Evolutionary conservation across 2,329 filamentous ascomycete genomes (phyloP).

Genomic region (Scedosporium aurantiacum): DNA sequence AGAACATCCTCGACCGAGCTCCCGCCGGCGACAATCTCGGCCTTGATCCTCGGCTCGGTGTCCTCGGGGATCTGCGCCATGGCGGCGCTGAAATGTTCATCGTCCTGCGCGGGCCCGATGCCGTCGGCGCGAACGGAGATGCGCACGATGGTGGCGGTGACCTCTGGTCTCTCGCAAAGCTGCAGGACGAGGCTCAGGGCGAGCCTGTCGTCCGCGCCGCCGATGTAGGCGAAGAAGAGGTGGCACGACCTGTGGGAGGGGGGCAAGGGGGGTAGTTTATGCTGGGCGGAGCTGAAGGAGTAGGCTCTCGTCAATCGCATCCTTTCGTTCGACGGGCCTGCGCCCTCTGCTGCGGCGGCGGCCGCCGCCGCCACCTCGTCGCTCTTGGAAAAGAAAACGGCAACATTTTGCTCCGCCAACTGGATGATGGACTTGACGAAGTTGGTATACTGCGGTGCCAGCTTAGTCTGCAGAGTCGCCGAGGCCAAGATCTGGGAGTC

Average conservation of each 20-base stretch:
- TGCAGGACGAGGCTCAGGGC: slow-evolving; percentile 76
- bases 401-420: slow-evolving; percentile 54
- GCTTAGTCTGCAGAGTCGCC: slow-evolving; percentile 23
- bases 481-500: slow-evolving; percentile 42
- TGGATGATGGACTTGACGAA: slow-evolving; percentile 64
- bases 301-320: slow-evolving; percentile 34
- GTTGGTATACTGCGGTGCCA: slow-evolving; percentile 46
- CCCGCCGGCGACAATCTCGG: background rate
- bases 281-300: slow-evolving; percentile 45
- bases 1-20: slow-evolving; percentile 5
- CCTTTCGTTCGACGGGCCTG: slow-evolving; percentile 16
- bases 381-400: slow-evolving; percentile 66
- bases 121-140: slow-evolving; percentile 15
- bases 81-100: background rate
- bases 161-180: slow-evolving; percentile 64
- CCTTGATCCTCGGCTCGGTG: background rate
- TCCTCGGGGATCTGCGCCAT: background rate
- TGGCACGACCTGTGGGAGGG: slow-evolving; percentile 63
- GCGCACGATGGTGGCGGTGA: slow-evolving; percentile 65
- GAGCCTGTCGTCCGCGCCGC: slow-evolving; percentile 68
- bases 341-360: background rate
- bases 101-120: background rate
- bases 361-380: background rate
- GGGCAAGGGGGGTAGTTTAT: slow-evolving; percentile 46
- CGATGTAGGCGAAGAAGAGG: slow-evolving; percentile 79